Conservation (phyloP, 768 basidiomycete genomes). For the Gloeostereum incarnatum region DNA sequence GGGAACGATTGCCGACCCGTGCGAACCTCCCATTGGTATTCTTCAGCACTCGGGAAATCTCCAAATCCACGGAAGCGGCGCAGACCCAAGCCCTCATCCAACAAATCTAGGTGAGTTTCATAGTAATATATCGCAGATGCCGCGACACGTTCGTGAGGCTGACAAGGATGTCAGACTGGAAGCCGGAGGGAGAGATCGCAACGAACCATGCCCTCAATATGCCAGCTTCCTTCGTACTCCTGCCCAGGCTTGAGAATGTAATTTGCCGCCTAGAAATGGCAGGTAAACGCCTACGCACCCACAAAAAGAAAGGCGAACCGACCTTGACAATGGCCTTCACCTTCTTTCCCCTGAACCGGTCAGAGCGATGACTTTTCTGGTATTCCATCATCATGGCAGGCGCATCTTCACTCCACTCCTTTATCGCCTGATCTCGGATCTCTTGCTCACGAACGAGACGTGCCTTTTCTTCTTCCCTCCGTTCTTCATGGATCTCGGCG, state of each 20-base stretch:
- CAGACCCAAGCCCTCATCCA: slow-evolving; percentile 9
- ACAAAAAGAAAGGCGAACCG: neutral
- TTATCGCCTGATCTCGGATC: neutral
- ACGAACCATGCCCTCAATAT: slow-evolving; percentile 12
- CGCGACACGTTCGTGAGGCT: slow-evolving; percentile 12
- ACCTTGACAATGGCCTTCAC: slow-evolving; percentile 6
- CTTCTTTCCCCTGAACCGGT: slow-evolving; percentile 1
- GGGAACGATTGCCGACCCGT: too few relatives aligned
- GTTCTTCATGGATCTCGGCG: neutral
- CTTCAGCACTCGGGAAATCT: too few relatives aligned
- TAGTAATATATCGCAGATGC: slow-evolving; percentile 12
- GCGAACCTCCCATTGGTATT: too few relatives aligned
- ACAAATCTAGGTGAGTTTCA: slow-evolving; percentile 7
- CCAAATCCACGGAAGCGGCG: too few relatives aligned
- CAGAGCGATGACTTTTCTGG: too few relatives aligned
- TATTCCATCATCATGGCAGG: too few relatives aligned
- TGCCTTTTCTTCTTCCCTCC: neutral
- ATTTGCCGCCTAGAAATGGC: slow-evolving; percentile 8
- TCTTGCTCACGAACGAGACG: too few relatives aligned
- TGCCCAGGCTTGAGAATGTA: slow-evolving; percentile 9
- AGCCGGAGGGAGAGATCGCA: neutral
- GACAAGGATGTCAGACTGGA: neutral
- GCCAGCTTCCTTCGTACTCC: slow-evolving; percentile 11
- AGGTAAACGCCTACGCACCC: neutral
- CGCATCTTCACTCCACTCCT: neutral